Conservation (phyloP, 345 rosid species). For the Clarkia xantiana region DNA sequence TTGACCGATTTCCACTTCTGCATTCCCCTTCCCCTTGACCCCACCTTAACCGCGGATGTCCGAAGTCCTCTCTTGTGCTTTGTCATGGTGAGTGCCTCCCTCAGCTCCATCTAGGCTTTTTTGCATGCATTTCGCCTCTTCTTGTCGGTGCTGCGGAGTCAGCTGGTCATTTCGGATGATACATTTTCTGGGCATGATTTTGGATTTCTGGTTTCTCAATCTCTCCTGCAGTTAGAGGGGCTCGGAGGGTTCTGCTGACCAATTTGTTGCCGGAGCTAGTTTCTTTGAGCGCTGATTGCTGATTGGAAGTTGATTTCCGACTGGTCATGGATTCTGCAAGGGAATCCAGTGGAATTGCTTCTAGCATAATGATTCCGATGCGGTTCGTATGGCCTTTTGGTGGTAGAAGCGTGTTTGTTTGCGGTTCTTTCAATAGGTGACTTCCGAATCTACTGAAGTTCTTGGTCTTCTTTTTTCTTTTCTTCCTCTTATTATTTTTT, state of each 20-base stretch:
- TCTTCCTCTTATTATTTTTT: neutral
- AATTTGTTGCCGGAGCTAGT: neutral
- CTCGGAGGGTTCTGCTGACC: neutral
- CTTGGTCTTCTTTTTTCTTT: neutral
- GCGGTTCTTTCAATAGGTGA: slow-evolving; percentile 57
- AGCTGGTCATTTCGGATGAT: neutral
- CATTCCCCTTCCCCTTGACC: no score
- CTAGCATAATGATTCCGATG: slow-evolving; percentile 22
- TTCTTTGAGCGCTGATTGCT: slow-evolving; percentile 1
- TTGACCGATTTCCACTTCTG: no score
- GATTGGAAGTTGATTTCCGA: slow-evolving; percentile 20
- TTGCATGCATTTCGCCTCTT: neutral
- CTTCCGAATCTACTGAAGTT: neutral
- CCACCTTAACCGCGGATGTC: no score
- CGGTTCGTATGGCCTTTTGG: slow-evolving; percentile 59
- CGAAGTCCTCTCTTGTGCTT: neutral
- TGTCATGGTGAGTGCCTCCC: slow-evolving; percentile 2
- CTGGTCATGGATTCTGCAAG: slow-evolving; percentile 25
- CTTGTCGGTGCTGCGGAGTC: neutral
- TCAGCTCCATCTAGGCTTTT: no score
- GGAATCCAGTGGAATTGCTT: slow-evolving; percentile 18
- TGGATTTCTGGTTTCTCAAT: neutral
- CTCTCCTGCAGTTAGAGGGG: slow-evolving; percentile 3
- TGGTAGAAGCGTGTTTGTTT: slow-evolving; percentile 39
- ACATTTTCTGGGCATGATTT: neutral